These are phyloP conservation scores for Gaultheria prostrata DNA, from an alignment of 148 eudicot species.

Conservation along the genomic window DNA sequence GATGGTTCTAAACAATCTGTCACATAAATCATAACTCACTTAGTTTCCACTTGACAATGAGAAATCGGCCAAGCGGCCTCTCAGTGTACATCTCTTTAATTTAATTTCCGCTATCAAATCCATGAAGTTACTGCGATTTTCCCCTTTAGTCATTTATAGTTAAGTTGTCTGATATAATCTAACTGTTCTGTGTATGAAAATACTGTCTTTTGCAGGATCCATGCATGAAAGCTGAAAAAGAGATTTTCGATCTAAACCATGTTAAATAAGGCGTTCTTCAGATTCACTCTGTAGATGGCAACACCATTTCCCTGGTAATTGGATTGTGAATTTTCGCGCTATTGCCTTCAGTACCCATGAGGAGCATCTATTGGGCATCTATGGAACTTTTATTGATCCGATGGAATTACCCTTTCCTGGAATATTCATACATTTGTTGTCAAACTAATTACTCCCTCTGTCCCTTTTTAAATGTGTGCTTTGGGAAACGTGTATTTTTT, in stretches of 20 bases:
- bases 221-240: conserved; percentile 1
- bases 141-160: not conserved
- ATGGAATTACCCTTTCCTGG: not conserved
- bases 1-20: not conserved
- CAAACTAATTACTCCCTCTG: not conserved
- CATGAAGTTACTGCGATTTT: not conserved
- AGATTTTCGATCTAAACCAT: not conserved
- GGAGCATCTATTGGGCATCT: not conserved
- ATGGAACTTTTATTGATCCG: not conserved
- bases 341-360: not conserved
- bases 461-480: too few relatives aligned
- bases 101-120: too few relatives aligned
- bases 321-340: not conserved
- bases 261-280: not conserved
- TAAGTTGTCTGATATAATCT: not conserved
- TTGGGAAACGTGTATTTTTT: too few relatives aligned
- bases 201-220: conserved; percentile 7
- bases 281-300: not conserved
- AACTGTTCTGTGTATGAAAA: not conserved
- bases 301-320: not conserved
- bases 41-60: not conserved
- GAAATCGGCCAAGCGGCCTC: too few relatives aligned
- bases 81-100: too few relatives aligned
- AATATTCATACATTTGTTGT: not conserved
- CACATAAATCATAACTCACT: not conserved